phyloP scores from a whole-genome alignment of 495 filamentous ascomycete genomes.

The Penicillium herquei region DNA sequence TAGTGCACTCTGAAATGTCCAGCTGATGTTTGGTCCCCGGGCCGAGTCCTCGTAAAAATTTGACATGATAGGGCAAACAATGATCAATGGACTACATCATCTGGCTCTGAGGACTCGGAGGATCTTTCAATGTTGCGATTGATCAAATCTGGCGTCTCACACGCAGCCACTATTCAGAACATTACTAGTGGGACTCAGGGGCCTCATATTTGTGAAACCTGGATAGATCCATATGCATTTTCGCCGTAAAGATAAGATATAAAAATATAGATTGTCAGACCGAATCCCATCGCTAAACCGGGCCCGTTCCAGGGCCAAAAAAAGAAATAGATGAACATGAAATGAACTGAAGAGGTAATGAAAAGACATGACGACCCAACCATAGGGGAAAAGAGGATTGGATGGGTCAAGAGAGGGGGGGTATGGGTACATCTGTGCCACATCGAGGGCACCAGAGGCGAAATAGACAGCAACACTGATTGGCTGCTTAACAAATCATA shows the following conservation, averaged over 20 bases:
- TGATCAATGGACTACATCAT: too few species aligned
- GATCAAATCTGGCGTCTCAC: too few species aligned
- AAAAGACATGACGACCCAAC: background rate
- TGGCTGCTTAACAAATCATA: background rate
- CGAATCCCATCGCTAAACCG: conserved; percentile 1
- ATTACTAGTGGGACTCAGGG: too few species aligned
- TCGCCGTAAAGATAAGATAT: background rate
- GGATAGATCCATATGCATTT: conserved; percentile 1
- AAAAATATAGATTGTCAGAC: background rate
- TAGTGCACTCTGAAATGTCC: too few species aligned
- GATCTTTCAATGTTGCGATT: too few species aligned
- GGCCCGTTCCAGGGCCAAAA: background rate
- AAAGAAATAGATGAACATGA: background rate
- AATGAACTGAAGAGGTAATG: background rate
- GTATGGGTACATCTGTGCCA: background rate
- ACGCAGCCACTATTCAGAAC: too few species aligned
- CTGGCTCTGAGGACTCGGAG: too few species aligned
- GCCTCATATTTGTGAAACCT: background rate
- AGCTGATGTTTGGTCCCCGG: too few species aligned
- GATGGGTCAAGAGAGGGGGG: background rate
- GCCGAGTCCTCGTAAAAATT: too few species aligned
- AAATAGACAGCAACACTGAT: background rate
- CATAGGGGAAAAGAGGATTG: background rate
- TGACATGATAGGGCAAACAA: too few species aligned
- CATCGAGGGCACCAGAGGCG: too few species aligned